Base-by-base conservation (phyloP, 768 basidiomycete genomes). In the Termitomyces eurrhizus region DNA sequence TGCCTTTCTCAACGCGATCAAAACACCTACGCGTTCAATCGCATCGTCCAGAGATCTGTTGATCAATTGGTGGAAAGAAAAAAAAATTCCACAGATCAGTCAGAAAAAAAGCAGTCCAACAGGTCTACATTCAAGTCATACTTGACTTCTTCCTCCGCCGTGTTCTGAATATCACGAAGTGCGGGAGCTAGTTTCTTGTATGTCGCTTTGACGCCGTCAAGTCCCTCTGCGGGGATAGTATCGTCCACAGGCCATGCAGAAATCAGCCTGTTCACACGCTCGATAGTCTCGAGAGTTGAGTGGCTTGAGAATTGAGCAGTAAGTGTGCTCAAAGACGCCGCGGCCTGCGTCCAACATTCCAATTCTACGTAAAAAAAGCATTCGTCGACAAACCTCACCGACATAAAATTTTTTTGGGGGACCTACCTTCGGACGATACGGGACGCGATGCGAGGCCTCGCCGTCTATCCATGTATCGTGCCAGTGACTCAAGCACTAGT, bases 1-100 rank as follows among this genome's bases (percentile, higher is more conserved):
- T 0, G 91, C 90, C 70, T 82, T 85, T 62, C 92, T 75, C 51
- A 94, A 75, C 9, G 84, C 92, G 56, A 92, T 86, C 55, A 94
- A 75, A 52, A 92, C 78, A 53, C 76, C 75, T 12, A 94, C 75
- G 35, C 78, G 83, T 67, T 93, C 92, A 21, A 92, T 78, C 11
- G 86, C 85, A 55, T 85, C 80, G 37, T 89, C 85, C 46, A 93
- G 85, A 4, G 86, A 83, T 60, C 92, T 94, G 67, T 58, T 50
- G 56, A 66, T 44, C 59, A 42, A 57, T 60, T 49, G 16, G 24
- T 56, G 52, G 29, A 29, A 29, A 29, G 29, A 29, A 29, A 29
- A 29, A 29, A 29, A 29, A 29, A 29, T 29, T 4, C 13, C 36
- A 42, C 26, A 33, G 49, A 50, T 58, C 24, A 53, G 29, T 49